Conservation (phyloP, 2,329 filamentous ascomycete genomes). For the Fusarium setosum region DNA sequence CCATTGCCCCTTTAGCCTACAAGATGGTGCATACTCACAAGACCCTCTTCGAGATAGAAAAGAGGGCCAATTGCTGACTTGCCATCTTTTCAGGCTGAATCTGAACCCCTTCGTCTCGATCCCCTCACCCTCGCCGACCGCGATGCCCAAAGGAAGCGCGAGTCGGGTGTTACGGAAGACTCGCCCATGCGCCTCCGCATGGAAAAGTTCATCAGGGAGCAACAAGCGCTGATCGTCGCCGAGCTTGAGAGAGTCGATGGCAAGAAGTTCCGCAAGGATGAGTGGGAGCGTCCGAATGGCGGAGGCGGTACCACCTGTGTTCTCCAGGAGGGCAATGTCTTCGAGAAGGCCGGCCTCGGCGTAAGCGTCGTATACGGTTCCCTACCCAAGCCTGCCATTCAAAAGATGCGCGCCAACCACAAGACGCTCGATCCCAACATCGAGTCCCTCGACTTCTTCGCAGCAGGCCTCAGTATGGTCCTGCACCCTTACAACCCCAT, state of each 20-base stretch:
- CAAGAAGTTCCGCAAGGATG: constrained; percentile 82
- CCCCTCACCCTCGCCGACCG: constrained; percentile 82
- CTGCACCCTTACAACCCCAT: constrained; percentile 95
- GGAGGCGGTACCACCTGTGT: constrained; percentile 96
- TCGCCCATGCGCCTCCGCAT: constrained; percentile 98
- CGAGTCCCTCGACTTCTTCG: constrained; percentile 93
- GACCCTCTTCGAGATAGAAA: neutral
- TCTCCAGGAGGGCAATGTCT: constrained; percentile 94
- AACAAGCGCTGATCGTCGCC: constrained; percentile 88
- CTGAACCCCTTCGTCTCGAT: constrained; percentile 64
- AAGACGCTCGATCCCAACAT: constrained; percentile 85
- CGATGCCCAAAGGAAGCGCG: constrained; percentile 83
- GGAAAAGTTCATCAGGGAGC: constrained; percentile 95
- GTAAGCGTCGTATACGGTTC: constrained; percentile 95
- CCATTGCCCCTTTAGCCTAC: constrained; percentile 66
- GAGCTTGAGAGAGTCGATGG: constrained; percentile 88
- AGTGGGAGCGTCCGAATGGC: constrained; percentile 88
- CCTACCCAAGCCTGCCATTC: constrained; percentile 86
- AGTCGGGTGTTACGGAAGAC: constrained; percentile 71
- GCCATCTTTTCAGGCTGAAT: constrained; percentile 49
- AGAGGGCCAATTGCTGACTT: constrained; percentile 27
- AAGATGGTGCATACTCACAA: constrained; percentile 63
- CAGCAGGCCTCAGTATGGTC: constrained; percentile 91
- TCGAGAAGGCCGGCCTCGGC: constrained; percentile 97
- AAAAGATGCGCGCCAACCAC: constrained; percentile 94